Base-by-base conservation (phyloP, 805 yeast species). In the Tetrapisispora pingtungensis region DNA sequence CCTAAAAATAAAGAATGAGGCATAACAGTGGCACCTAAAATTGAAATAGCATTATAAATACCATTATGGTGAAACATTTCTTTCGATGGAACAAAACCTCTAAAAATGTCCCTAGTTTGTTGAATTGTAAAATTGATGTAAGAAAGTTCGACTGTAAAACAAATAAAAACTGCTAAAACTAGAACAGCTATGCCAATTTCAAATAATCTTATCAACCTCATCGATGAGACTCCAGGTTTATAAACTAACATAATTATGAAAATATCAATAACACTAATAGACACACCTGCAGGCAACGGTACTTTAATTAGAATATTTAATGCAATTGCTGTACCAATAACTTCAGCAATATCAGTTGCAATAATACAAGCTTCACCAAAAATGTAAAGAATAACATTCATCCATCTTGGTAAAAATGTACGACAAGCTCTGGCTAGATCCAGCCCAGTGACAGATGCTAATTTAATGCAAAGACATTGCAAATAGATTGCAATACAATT, bases 261-360 rank as follows among this genome's bases (percentile, higher is more conserved):
- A 8, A 89, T 96, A 62, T 89, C 96, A 1, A 83, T 58, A 2
- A 85, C 77, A 0, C 96, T 87, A 24, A 88, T 66, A 4, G 83
- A 64, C 3, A 88, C 93, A 44, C 96, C 96, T 4, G 78, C 70
- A 1, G 84, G 69, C 35, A 89, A 69, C 0, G 96, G 96, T 19
- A 88, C 73, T 13, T 73, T 73, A 48, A 88, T 73, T 37, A 88
- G 62, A 46, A 88, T 84, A 55, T 86, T 81, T 36, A 89, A 67
- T 0, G 96, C 80, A 48, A 88, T 84, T 8, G 96, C 96, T 5
- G 95, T 83, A 40, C 96, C 97, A 22, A 89, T 86, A 7, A 88
- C 96, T 61, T 89, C 97, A 0, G 96, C 96, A 51, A 88, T 72
- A 65, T 88, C 96, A 0, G 97, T 89, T 14, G 95, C 90, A 35